Conservation (phyloP, 225 moss, liverwort and hornwort genomes). For the Bryoerythrophyllum caledonicum region DNA sequence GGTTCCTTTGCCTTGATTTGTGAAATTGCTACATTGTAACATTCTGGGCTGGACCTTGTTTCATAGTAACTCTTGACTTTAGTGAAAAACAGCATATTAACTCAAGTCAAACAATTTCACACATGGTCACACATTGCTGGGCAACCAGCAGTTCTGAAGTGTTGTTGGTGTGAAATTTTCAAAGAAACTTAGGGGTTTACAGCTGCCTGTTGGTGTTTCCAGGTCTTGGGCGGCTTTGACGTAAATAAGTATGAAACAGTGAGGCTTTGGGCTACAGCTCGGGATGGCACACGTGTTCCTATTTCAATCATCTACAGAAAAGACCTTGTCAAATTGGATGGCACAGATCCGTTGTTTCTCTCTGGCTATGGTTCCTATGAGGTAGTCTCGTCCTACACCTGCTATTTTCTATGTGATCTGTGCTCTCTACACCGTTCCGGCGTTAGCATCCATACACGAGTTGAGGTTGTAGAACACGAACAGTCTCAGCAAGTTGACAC, state of each 20-base stretch:
- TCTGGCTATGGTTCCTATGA: slow-evolving; percentile 97
- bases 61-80: background rate
- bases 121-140: too few relatives aligned
- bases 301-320: slow-evolving; percentile 84
- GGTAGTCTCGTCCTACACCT: slow-evolving; percentile 43
- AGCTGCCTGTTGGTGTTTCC: slow-evolving; percentile 19
- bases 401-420: background rate
- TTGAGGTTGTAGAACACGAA: slow-evolving; percentile 14
- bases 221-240: slow-evolving; percentile 87
- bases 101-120: too few relatives aligned
- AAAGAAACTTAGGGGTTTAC: too few relatives aligned
- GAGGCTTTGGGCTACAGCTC: slow-evolving; percentile 82
- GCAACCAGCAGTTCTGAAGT: too few relatives aligned
- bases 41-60: background rate
- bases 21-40: background rate
- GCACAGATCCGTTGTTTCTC: slow-evolving; percentile 80
- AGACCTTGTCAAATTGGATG: slow-evolving; percentile 83
- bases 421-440: background rate
- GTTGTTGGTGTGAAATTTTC: too few relatives aligned
- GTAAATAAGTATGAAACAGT: slow-evolving; percentile 64
- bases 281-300: slow-evolving; percentile 81
- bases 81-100: too few relatives aligned
- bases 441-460: background rate
- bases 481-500: slow-evolving; percentile 22
- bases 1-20: background rate